Base-by-base conservation (phyloP, 208 protist species). In the Leishmania mexicana region DNA sequence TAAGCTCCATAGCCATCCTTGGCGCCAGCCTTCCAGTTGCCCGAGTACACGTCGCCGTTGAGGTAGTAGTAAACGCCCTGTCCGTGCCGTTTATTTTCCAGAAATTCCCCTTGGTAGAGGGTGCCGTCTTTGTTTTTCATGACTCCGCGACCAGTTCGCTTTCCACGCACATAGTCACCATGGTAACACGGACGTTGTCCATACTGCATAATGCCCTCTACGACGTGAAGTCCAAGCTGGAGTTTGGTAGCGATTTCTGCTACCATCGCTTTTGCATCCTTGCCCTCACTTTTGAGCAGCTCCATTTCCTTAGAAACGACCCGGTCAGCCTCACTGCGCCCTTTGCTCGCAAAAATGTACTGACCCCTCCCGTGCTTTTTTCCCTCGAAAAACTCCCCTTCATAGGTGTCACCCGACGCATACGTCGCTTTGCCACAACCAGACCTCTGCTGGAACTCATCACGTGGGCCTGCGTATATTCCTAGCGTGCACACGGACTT, bases 111-210 rank as follows among this genome's bases (percentile, higher is more conserved):
- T 79, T 96, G 96, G 89, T 98, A 98, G 28, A 98, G 54, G 17
- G 95, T 95, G 17, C 88, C 92, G 65, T 98, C 95, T 74, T 97
- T 97, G 87, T 96, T 95, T 70, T 97, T 98, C 94, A 98, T 97
- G 21, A 97, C 86, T 13, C 95, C 95, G 31, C 88, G 85, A 2
- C 95, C 95, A 42, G 87, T 92, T 10, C 93, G 87, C 82, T 94
- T 94, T 10, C 93, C 93, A n/a, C 85, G 84, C 1, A 94, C 89
- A 81, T 98, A 98, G 49, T 97, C 95, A 38, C 95, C 95, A 62
- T 93, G 90, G 79, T 98, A 98, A 77, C 90, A 96, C 19, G 95
- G 94, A 76, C 87, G 81, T 67, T 89, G 87, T 5, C 94, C 95
- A 70, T 96, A 96, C 71, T 93, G 88, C 17, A 93, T 53, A 40